These are phyloP conservation scores for Nigrospora sphaerica DNA, from an alignment of 2,329 filamentous ascomycete genomes.

Conservation along the genomic window DNA sequence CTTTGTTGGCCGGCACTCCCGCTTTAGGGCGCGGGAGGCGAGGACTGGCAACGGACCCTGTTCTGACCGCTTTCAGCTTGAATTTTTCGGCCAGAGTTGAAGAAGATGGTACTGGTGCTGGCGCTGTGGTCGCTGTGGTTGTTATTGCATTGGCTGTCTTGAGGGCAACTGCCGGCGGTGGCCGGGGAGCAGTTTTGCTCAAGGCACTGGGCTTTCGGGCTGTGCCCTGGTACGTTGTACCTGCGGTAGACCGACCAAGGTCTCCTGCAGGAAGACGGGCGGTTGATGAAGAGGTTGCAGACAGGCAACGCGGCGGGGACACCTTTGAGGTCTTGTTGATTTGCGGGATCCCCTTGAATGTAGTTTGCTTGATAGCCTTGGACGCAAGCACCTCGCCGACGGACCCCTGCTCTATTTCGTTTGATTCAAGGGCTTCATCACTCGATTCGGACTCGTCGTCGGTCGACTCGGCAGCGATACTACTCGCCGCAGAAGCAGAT, in stretches of 20 bases:
- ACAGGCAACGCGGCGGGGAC: neutral
- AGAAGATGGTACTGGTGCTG: neutral
- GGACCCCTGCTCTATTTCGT: slow-evolving; percentile 5
- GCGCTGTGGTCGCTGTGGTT: too few species aligned
- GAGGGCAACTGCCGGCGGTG: too few species aligned
- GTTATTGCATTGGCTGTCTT: too few species aligned
- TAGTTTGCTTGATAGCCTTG: slow-evolving; percentile 13
- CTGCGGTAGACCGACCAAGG: too few species aligned
- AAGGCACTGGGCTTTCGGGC: too few species aligned
- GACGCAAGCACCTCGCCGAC: neutral
- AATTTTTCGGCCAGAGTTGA: too few species aligned
- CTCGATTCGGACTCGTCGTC: slow-evolving; percentile 9
- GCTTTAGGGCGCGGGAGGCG: neutral
- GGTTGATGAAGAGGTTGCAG: too few species aligned
- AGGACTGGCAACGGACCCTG: too few species aligned
- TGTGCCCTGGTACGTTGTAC: too few species aligned
- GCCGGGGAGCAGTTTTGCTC: too few species aligned
- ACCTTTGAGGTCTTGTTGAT: neutral
- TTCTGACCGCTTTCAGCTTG: too few species aligned
- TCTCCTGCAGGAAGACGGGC: too few species aligned
- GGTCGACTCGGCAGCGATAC: slow-evolving; percentile 3
- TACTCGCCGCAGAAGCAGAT: slow-evolving; percentile 1
- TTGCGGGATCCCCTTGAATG: slow-evolving; percentile 7
- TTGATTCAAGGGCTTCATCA: slow-evolving; percentile 19
- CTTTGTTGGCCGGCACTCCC: slow-evolving; percentile 22